Conservation (phyloP, 768 basidiomycete genomes). For the Macrolepiota fuliginosa region DNA sequence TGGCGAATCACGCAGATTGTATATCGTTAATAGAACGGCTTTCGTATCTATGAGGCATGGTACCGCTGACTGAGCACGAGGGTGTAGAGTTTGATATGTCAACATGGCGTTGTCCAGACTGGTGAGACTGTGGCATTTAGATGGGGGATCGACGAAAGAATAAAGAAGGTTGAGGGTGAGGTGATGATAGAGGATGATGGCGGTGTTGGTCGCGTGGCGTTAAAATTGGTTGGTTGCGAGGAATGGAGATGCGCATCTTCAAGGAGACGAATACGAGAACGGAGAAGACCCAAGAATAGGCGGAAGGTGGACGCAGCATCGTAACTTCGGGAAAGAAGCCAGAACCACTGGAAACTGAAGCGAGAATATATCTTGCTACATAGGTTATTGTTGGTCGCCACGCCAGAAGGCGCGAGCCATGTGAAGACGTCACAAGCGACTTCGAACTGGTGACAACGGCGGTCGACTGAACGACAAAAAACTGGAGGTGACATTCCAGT, state of each 20-base stretch:
- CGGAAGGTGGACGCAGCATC: background rate
- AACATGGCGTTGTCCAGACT: too few relatives aligned
- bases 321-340: background rate
- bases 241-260: background rate
- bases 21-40: too few relatives aligned
- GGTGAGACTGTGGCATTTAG: too few relatives aligned
- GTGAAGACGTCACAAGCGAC: background rate
- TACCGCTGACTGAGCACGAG: too few relatives aligned
- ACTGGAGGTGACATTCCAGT: too few relatives aligned
- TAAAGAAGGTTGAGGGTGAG: too few relatives aligned
- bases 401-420: background rate
- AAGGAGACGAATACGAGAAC: background rate
- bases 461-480: too few relatives aligned
- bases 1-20: too few relatives aligned
- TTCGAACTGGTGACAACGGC: too few relatives aligned
- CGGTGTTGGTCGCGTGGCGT: background rate
- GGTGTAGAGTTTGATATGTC: too few relatives aligned
- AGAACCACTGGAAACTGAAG: background rate
- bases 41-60: too few relatives aligned
- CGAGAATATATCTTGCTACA: background rate
- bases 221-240: background rate
- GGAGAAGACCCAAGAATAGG: background rate
- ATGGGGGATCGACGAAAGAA: too few relatives aligned
- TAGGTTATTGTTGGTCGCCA: background rate
- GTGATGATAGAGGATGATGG: background rate